phyloP scores from a whole-genome alignment of 139 green algal genomes.

The Pseudopediastrum boryanum region DNA sequence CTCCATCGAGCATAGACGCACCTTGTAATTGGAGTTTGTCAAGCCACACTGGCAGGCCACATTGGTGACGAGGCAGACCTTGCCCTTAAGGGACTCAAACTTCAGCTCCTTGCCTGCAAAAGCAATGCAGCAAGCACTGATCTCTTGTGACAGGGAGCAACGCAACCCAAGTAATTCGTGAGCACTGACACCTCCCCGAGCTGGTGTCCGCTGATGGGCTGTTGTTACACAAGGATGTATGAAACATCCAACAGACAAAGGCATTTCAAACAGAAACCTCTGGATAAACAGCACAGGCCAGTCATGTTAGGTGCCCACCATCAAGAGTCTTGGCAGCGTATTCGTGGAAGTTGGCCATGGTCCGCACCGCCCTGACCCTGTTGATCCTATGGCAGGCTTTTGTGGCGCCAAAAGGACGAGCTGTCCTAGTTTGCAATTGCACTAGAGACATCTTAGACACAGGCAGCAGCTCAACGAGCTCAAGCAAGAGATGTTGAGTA shows the following conservation, averaged over 20 bases:
- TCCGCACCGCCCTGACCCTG: neutral
- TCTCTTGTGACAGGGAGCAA: too few species aligned
- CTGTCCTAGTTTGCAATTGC: too few species aligned
- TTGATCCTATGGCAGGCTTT: too few species aligned
- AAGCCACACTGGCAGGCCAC: slow-evolving; percentile 50
- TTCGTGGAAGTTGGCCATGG: slow-evolving; percentile 44
- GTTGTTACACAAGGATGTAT: neutral
- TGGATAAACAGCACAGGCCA: too few species aligned
- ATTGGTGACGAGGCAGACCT: slow-evolving; percentile 73
- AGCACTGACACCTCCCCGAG: too few species aligned
- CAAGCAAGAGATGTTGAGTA: too few species aligned
- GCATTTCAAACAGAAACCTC: neutral
- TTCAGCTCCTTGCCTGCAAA: slow-evolving; percentile 55
- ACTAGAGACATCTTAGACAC: too few species aligned
- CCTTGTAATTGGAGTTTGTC: slow-evolving; percentile 42
- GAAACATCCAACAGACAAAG: neutral
- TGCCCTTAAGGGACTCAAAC: slow-evolving; percentile 59
- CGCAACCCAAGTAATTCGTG: too few species aligned
- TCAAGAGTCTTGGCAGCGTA: slow-evolving; percentile 46
- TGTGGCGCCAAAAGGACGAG: too few species aligned
- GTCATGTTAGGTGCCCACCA: neutral
- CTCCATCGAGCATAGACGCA: too few species aligned
- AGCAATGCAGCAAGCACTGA: slow-evolving; percentile 6
- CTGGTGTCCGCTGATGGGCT: too few species aligned
- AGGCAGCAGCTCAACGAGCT: too few species aligned